Conservation (phyloP, 306 rosid genomes). For the Sesbania bispinosa region DNA sequence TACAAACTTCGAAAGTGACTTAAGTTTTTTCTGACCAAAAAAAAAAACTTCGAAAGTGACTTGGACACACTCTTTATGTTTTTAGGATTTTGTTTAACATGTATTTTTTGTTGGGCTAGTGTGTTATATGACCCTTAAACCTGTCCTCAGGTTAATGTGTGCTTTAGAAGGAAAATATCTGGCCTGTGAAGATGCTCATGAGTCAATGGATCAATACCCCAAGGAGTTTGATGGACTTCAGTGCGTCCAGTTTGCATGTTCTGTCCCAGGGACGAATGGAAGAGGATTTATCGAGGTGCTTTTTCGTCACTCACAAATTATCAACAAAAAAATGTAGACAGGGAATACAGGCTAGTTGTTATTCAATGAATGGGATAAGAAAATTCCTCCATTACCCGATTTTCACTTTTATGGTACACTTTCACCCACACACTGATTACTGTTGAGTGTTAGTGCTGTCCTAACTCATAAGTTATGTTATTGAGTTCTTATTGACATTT, state of each 20-base stretch:
- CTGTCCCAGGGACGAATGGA: slow-evolving; percentile 64
- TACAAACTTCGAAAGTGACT: background rate
- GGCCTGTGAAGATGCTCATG: slow-evolving; percentile 49
- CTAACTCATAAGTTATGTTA: background rate
- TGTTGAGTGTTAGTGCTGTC: slow-evolving; percentile 2
- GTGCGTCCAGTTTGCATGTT: slow-evolving; percentile 63
- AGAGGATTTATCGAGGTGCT: slow-evolving; percentile 89
- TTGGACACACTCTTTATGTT: background rate
- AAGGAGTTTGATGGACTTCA: slow-evolving; percentile 55
- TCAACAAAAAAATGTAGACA: background rate
- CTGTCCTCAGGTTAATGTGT: slow-evolving; percentile 67
- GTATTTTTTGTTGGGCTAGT: slow-evolving; percentile 13
- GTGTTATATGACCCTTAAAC: slow-evolving; percentile 1
- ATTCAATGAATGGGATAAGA: slow-evolving; percentile 6
- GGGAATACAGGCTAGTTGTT: slow-evolving; percentile 3
- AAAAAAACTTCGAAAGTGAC: background rate
- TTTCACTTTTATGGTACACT: background rate
- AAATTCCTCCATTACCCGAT: slow-evolving; percentile 1
- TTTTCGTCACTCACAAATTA: slow-evolving; percentile 14
- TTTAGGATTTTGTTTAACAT: slow-evolving; percentile 3
- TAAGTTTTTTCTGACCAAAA: too few species aligned
- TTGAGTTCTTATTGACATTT: background rate
- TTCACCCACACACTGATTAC: background rate
- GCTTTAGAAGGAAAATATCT: slow-evolving; percentile 81
- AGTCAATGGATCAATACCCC: slow-evolving; percentile 37